These are phyloP conservation scores for Botryobasidium botryosum DNA, from an alignment of 768 basidiomycete genomes.

Conservation along the genomic window DNA sequence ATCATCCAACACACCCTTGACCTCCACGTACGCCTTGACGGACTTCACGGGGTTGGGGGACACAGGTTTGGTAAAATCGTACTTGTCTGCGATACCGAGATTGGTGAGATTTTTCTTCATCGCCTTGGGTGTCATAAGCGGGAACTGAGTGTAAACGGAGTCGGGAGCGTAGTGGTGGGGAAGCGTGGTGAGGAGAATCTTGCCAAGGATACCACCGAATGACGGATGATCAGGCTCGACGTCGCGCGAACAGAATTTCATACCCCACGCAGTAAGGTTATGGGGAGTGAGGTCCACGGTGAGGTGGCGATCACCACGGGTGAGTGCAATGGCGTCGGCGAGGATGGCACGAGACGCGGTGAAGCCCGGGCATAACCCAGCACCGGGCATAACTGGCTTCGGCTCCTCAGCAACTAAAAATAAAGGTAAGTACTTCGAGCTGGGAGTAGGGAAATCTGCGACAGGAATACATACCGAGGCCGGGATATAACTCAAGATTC, in stretches of 20 bases:
- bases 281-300: constrained; percentile 63
- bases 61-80: constrained; percentile 37
- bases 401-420: constrained; percentile 62
- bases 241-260: not conserved
- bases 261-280: constrained; percentile 69
- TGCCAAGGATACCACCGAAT: constrained; percentile 25
- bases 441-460: too few relatives aligned
- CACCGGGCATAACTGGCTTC: constrained; percentile 58
- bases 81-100: constrained; percentile 35
- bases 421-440: too few relatives aligned
- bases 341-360: constrained; percentile 76
- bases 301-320: constrained; percentile 69
- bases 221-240: too few relatives aligned
- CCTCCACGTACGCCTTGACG: constrained; percentile 18
- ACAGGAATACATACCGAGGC: not conserved
- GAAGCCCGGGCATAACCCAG: constrained; percentile 68
- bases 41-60: constrained; percentile 15
- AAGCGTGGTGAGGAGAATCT: constrained; percentile 51
- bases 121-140: constrained; percentile 59
- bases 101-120: constrained; percentile 47
- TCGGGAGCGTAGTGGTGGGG: constrained; percentile 51
- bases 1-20: not conserved
- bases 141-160: constrained; percentile 73
- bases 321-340: constrained; percentile 69
- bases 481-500: not conserved